phyloP scores from a whole-genome alignment of 306 rosid genomes.

The Vachellia collinsii region DNA sequence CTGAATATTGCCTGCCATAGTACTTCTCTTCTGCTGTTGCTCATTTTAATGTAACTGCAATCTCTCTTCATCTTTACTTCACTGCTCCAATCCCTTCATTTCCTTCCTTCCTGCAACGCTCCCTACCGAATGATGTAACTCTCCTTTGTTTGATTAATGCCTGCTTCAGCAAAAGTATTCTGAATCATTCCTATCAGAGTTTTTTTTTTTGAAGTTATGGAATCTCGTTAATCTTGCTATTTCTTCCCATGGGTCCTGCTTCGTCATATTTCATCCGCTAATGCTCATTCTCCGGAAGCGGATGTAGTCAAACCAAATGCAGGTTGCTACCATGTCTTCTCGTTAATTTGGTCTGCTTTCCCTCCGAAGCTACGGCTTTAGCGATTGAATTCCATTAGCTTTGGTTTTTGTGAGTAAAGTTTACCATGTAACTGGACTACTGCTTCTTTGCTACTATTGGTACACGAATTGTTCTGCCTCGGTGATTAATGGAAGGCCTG shows the following conservation, averaged over 20 bases:
- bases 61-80: slow-evolving; percentile 28
- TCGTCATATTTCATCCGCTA: slow-evolving; percentile 25
- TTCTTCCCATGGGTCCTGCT: slow-evolving; percentile 25
- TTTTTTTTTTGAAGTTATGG: slow-evolving; percentile 50
- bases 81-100: slow-evolving; percentile 22
- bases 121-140: slow-evolving; percentile 64
- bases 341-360: slow-evolving; percentile 52
- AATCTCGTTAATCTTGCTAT: slow-evolving; percentile 65
- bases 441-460: not conserved
- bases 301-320: slow-evolving; percentile 41
- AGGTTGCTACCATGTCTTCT: slow-evolving; percentile 49
- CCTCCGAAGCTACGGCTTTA: slow-evolving; percentile 28
- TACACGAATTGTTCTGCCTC: not conserved
- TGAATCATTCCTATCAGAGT: slow-evolving; percentile 45
- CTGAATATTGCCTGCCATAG: slow-evolving; percentile 35
- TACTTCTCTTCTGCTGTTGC: slow-evolving; percentile 15
- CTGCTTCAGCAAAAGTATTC: slow-evolving; percentile 49
- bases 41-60: slow-evolving; percentile 65
- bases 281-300: slow-evolving; percentile 38
- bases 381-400: slow-evolving; percentile 30
- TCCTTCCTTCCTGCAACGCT: slow-evolving; percentile 29
- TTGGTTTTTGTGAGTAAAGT: slow-evolving; percentile 31
- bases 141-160: slow-evolving; percentile 49
- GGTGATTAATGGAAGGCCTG: not conserved
- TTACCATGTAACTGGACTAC: slow-evolving; percentile 39